phyloP scores from a whole-genome alignment of 176 grass and related monocot species.

The Stipa capillata region DNA sequence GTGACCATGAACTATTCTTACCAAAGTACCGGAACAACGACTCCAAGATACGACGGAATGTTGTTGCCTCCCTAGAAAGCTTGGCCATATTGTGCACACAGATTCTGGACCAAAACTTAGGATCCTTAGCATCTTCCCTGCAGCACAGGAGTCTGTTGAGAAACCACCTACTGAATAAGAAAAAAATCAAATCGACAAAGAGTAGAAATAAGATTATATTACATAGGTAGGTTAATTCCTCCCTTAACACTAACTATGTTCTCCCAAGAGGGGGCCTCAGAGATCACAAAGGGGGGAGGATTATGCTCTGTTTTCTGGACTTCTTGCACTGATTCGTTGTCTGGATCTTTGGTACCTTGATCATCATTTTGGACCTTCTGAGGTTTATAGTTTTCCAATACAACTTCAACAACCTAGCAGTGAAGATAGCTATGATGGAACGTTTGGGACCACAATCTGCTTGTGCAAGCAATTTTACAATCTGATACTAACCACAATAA shows the following conservation, averaged over 20 bases:
- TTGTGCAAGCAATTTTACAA: constrained; percentile 9
- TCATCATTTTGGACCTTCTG: constrained; percentile 36
- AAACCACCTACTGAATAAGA: constrained; percentile 17
- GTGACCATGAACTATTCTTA: constrained; percentile 67
- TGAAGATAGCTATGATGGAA: constrained; percentile 1
- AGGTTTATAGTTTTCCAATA: constrained; percentile 75
- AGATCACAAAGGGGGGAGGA: constrained; percentile 45
- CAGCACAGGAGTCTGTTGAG: constrained; percentile 20
- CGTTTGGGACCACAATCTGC: not conserved
- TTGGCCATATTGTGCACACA: constrained; percentile 95
- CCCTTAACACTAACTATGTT: constrained; percentile 65
- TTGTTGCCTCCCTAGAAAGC: constrained; percentile 85
- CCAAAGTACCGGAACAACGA: constrained; percentile 85
- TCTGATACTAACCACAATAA: constrained; percentile 5
- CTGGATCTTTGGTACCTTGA: constrained; percentile 25
- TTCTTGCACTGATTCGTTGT: constrained; percentile 50
- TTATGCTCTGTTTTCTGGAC: constrained; percentile 50
- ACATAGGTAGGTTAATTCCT: constrained; percentile 56
- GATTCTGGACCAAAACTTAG: constrained; percentile 91
- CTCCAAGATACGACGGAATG: constrained; percentile 88
- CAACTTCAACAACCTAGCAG: constrained; percentile 76
- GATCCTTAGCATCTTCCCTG: constrained; percentile 79
- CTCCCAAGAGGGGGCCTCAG: constrained; percentile 59
- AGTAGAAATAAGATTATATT: constrained; percentile 30
- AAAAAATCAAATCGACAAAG: constrained; percentile 6